phyloP scores from a whole-genome alignment of 2,329 filamentous ascomycete species.

The Trichoderma citrinoviride region DNA sequence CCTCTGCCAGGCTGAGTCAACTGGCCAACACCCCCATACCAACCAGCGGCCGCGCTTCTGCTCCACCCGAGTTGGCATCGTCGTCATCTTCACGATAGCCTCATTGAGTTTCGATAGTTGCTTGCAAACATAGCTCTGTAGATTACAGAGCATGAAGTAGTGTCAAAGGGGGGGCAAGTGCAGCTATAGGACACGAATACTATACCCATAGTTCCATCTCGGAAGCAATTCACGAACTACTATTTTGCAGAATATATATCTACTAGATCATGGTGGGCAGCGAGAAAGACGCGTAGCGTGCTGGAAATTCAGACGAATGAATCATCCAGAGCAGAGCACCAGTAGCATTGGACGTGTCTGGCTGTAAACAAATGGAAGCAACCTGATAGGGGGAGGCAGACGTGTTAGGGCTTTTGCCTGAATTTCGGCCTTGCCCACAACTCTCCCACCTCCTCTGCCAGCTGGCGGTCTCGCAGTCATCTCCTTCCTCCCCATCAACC shows the following conservation, averaged over 20 bases:
- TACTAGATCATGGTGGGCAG: not conserved
- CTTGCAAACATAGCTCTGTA: not conserved
- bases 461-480: constrained; percentile 2
- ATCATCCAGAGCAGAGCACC: not conserved
- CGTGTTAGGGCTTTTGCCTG: constrained; percentile 7
- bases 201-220: not conserved
- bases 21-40: not conserved
- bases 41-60: not conserved
- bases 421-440: constrained; percentile 2
- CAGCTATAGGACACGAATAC: too few species aligned
- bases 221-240: not conserved
- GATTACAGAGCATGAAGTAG: not conserved
- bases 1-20: not conserved
- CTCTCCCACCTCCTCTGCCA: not conserved
- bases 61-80: not conserved
- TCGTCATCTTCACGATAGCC: not conserved
- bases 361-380: not conserved
- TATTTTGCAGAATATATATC: not conserved
- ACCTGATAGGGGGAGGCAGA: not conserved
- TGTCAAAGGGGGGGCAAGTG: not conserved
- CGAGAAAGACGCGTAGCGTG: not conserved
- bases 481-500: not conserved
- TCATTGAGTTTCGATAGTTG: not conserved
- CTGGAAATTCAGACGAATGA: not conserved
- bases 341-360: not conserved